A percentile compares a stretch with the other conserved stretches of the same genome.
Evolutionary conservation across 345 rosid genomes (phyloP).

Genomic region (Mangifera indica): DNA sequence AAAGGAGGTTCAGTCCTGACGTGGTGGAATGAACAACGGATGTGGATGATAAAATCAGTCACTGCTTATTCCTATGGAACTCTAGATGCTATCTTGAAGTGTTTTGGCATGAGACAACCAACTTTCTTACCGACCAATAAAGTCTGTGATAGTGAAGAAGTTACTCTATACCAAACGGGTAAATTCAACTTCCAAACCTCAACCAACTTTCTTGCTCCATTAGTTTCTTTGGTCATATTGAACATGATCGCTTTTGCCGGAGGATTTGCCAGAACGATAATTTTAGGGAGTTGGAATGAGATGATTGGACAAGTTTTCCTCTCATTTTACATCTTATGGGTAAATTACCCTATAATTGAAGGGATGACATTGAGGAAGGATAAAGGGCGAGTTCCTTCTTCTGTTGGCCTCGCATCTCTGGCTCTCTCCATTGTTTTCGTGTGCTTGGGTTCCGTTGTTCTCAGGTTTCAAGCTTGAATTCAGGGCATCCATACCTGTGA

Average conservation of each 20-base stretch:
- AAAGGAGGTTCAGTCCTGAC: constrained; percentile 1
- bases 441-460: constrained; percentile 9
- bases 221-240: constrained; percentile 17
- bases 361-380: constrained; percentile 28
- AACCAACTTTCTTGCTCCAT: constrained; percentile 16
- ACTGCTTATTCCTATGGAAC: constrained; percentile 13
- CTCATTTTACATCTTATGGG: constrained; percentile 21
- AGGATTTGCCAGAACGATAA: constrained; percentile 18
- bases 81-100: neutral
- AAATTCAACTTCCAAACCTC: constrained; percentile 27
- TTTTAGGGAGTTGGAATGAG: neutral
- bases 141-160: constrained; percentile 16
- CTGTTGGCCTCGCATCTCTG: neutral
- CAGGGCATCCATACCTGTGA: neutral
- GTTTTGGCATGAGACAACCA: constrained; percentile 23
- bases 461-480: neutral
- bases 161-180: constrained; percentile 19
- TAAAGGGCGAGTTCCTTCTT: constrained; percentile 21
- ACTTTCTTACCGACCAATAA: constrained; percentile 22
- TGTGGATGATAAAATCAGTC: constrained; percentile 23
- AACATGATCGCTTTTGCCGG: constrained; percentile 22
- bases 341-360: constrained; percentile 30
- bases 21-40: constrained; percentile 8
- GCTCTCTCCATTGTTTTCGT: neutral
- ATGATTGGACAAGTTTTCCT: constrained; percentile 27